Base-by-base conservation (phyloP, 1,284 basidiomycete species). In the Cerioporus squamosus region DNA sequence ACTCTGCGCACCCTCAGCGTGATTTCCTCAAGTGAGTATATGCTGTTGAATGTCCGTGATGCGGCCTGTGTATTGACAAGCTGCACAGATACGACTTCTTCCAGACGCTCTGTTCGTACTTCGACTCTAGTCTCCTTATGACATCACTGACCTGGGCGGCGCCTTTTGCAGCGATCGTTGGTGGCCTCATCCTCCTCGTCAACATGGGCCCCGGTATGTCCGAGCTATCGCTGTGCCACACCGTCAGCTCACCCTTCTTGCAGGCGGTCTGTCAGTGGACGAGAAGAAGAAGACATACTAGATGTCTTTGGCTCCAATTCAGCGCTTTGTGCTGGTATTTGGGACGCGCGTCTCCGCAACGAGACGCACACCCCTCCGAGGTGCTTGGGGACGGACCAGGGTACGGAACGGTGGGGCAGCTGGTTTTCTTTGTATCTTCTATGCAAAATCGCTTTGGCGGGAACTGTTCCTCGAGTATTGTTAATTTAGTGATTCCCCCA, bases 281-380 rank as follows among this genome's bases (percentile, higher is more conserved):
- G 96, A 98, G 83, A 98, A 98, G 85, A 98, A 98, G 85, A 98
- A 98, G 86, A 95, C 87, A 29, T 94, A 84, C 68, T 92, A 63
- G 53, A 44, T 52, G 53, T 62, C 48, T 62, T 40, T 17, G 17
- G 29, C 46, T n/a, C 15, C 24, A 36, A 29, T 29, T 36, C 33
- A 39, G 47, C 49, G 44, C 43, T 47, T 42, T 51, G 45, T 15
- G 24, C 31, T 3, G 44, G 48, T 52, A 22, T 29, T 31, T 20
- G 40, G 29, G 40, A 43, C 54, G 36, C 18, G 47, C 40, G 24
- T 45, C 33, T 39, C 36, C 48, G 17, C 29, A 59, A 50, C 26
- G 55, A 56, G 46, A 40, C 40, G 39, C 39, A 40, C 47, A 45
- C 43, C 47, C 53, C 22, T 42, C n/a, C 18, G 29, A 46, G 55